A percentile compares a stretch with the other conserved stretches of the same genome.
Evolutionary conservation across 208 protist species (phyloP).

Genomic region (Trypanosomatidae sp.): DNA sequence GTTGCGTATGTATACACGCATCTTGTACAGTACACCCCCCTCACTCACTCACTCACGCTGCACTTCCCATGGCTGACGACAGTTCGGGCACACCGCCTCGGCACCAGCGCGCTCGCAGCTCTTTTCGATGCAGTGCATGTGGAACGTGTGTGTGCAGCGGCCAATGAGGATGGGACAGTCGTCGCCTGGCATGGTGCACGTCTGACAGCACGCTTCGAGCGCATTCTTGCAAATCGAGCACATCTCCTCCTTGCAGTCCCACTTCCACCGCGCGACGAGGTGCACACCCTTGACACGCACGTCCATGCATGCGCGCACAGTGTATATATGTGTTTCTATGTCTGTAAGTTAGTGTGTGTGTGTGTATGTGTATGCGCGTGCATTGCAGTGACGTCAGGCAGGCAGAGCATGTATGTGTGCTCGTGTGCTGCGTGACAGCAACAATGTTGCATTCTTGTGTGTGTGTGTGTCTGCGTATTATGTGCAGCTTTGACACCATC

Average conservation of each 20-base stretch:
- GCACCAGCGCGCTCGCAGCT: conserved; percentile 66
- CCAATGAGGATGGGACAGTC: conserved; percentile 96
- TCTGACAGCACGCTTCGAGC: conserved; percentile 78
- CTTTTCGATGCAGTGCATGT: conserved; percentile 98
- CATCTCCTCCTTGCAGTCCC: conserved; percentile 77
- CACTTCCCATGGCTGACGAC: conserved; percentile 57
- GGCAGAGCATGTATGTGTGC: too few species aligned
- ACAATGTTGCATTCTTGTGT: too few species aligned
- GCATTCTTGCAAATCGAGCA: conserved; percentile 78
- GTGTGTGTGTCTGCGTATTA: too few species aligned
- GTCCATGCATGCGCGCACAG: conserved; percentile 37
- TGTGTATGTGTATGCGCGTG: too few species aligned
- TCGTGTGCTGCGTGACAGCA: too few species aligned
- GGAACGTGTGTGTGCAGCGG: conserved; percentile 97
- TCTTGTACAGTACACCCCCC: too few species aligned
- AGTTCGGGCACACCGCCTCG: conserved; percentile 63
- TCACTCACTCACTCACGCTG: too few species aligned
- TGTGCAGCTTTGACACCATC: too few species aligned
- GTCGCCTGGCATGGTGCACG: conserved; percentile 75
- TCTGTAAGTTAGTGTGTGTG: too few species aligned
- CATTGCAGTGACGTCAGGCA: too few species aligned
- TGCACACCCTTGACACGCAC: conserved; percentile 67
- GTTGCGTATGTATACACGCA: too few species aligned
- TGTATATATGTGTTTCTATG: too few species aligned
- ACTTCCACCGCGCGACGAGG: conserved; percentile 77